Evolutionary conservation across 345 rosid species (phyloP), one percentile per base, ranked within the genome.

Genomic region (Lepidium sativum): DNA sequence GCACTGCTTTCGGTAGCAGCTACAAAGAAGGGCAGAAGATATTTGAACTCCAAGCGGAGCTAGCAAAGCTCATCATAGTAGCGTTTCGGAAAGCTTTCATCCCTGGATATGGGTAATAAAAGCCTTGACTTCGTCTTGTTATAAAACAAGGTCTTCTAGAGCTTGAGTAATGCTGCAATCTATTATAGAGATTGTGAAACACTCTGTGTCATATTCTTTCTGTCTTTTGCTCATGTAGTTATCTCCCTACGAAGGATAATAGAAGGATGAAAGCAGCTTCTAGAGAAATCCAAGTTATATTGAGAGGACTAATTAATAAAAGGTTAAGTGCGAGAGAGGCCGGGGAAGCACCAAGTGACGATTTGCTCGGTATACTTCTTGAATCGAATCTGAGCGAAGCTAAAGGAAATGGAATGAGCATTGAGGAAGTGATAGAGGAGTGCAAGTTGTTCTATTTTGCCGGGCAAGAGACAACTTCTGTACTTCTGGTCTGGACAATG

Each of bases 381-480:
- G 85, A 80, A 49, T 80, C 90, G 25, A 82, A 81, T 53, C 9
- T n/a, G 12, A 59, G 43, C 9, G 78, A 75, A 45, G 60, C 54
- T 1, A 13, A 74, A 58, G 80, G 67, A 50, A 39, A 77, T 12
- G 72, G 70, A 15, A 60, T 75, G 72, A 77, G 71, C 15, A 63
- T 42, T 2, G 68, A 80, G 3, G 92, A 86, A 1, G 77, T 88
- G 15, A 66, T 84, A 2, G 81, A 85, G 21, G 87, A 88, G 48
- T 85, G 89, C 67, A 88, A 77, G 57, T n/a, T 81, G 37, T 88
- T 86, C 64, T 86, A 81, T 64, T 63, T 88, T 4, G 79, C 85
- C 0, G 92, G 88, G 8, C 80, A 84, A 17, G 89, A 82, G 68
- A 80, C 96, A 1, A 80, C 87, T 4, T 54, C 89, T 4, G 63